Base-by-base conservation (phyloP, 2,329 filamentous ascomycete species). In the Cercospora sp. region DNA sequence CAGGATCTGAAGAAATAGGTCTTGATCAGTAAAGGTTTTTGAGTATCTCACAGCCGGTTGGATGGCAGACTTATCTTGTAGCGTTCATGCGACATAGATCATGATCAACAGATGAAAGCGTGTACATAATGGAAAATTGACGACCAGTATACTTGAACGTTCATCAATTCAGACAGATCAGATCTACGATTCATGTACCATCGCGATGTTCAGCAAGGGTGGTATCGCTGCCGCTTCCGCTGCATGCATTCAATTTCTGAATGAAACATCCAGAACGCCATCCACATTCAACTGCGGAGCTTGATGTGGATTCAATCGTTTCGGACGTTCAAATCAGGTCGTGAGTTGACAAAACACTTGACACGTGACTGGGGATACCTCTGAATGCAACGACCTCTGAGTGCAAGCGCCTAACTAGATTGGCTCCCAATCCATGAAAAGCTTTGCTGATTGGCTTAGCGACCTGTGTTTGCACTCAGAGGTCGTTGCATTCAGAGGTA, bases 1-100 rank as follows among this genome's bases (percentile, higher is more conserved):
- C 59, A 63, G 31, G 65, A 70, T 12, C 45, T 67, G 42, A 70
- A 70, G 36, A 60, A 69, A 45, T 72, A n/a, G 30, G 48, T 8
- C 48, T 16, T 9, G 13, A 3, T 53, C 23, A 16, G 48, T 12
- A 26, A 8, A 13, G n/a, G n/a, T 12, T 23, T 20, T 48, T 23
- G 42, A 8, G 36, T 6, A n/a, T n/a, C 0, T 0, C 1, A 39
- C 3, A 39, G 36, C 36, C 36, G 6, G 16, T 39, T 39, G 36
- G 13, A 39, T 3, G 48, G 18, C 18, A 69, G 53, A 59, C 26
- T 31, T 31, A 12, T 59, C 12, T 59, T 31, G 28, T 59, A 59
- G 55, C 55, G 55, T 36, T 20, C 23, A 30, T 28, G 48, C 48
- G 48, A 26, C 48, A 28, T 53, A 53, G 23, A 53, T 28, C 5